phyloP scores from a whole-genome alignment of 2,329 filamentous ascomycete species.

The Talaromyces marneffei region DNA sequence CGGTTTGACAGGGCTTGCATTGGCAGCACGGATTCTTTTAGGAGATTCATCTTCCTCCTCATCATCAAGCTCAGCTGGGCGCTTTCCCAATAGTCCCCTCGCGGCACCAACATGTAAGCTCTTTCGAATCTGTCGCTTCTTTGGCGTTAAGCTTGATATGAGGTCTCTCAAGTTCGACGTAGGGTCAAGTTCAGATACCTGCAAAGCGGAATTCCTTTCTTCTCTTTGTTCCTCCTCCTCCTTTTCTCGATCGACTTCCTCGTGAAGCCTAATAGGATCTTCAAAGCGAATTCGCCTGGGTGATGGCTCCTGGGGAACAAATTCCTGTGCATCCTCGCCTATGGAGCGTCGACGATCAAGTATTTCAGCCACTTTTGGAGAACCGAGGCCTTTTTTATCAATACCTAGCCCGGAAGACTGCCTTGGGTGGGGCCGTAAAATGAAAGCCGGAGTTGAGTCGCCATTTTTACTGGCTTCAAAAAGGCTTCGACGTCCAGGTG shows the following conservation, averaged over 20 bases:
- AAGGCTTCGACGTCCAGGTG: slow-evolving; percentile 36
- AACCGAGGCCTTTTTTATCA: slow-evolving; percentile 66
- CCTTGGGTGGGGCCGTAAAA: slow-evolving; percentile 57
- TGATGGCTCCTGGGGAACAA: slow-evolving; percentile 50
- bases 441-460: slow-evolving; percentile 55
- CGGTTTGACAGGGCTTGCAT: slow-evolving; percentile 71
- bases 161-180: slow-evolving; percentile 67
- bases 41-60: slow-evolving; percentile 52
- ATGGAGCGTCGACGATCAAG: slow-evolving; percentile 68
- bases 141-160: slow-evolving; percentile 72
- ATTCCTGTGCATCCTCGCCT: slow-evolving; percentile 58
- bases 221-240: slow-evolving; percentile 58
- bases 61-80: slow-evolving; percentile 64
- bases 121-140: slow-evolving; percentile 66
- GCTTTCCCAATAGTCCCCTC: slow-evolving; percentile 66
- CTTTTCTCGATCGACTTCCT: slow-evolving; percentile 58
- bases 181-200: slow-evolving; percentile 54
- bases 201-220: slow-evolving; percentile 44
- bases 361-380: slow-evolving; percentile 65
- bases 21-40: slow-evolving; percentile 65
- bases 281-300: slow-evolving; percentile 55
- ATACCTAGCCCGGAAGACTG: slow-evolving; percentile 63
- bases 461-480: slow-evolving; percentile 53
- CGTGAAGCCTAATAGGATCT: slow-evolving; percentile 57
- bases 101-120: slow-evolving; percentile 72